Conservation (phyloP, 176 grass and related monocot species). For the Oryza punctata region DNA sequence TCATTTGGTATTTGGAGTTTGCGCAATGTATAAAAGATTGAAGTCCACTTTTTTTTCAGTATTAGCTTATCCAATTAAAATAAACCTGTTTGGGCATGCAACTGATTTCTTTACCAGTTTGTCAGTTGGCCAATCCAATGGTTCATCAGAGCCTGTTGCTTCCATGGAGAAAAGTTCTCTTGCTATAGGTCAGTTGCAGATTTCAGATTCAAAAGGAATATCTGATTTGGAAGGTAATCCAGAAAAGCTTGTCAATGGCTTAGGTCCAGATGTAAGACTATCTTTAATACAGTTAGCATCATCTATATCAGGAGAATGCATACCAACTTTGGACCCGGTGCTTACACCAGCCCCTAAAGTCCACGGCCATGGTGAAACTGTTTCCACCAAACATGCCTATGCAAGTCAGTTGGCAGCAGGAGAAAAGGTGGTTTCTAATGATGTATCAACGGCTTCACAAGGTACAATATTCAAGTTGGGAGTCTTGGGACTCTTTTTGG, state of each 20-base stretch:
- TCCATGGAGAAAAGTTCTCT: slow-evolving; percentile 37
- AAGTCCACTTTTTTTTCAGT: neutral
- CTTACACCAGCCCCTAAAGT: slow-evolving; percentile 39
- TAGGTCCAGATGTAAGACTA: slow-evolving; percentile 32
- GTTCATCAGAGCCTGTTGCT: slow-evolving; percentile 36
- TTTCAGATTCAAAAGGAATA: slow-evolving; percentile 10
- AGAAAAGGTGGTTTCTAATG: slow-evolving; percentile 13
- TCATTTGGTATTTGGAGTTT: neutral
- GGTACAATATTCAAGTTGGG: slow-evolving; percentile 25
- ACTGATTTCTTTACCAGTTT: slow-evolving; percentile 44
- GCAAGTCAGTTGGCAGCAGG: slow-evolving; percentile 36
- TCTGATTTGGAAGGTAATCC: slow-evolving; percentile 28
- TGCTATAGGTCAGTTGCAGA: slow-evolving; percentile 21
- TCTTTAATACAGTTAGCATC: neutral
- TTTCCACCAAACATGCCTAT: slow-evolving; percentile 44
- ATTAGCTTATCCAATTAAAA: neutral
- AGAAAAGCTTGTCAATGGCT: slow-evolving; percentile 24
- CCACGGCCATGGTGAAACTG: slow-evolving; percentile 28
- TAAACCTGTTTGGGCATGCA: neutral
- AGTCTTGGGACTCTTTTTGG: slow-evolving; percentile 7
- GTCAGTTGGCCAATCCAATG: slow-evolving; percentile 49
- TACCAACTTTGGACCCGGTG: slow-evolving; percentile 37
- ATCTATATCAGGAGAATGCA: slow-evolving; percentile 27
- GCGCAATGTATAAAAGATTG: neutral
- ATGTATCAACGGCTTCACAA: slow-evolving; percentile 28